Base-by-base conservation (phyloP, 163 green algal genomes). In the Scenedesmus sp. region DNA sequence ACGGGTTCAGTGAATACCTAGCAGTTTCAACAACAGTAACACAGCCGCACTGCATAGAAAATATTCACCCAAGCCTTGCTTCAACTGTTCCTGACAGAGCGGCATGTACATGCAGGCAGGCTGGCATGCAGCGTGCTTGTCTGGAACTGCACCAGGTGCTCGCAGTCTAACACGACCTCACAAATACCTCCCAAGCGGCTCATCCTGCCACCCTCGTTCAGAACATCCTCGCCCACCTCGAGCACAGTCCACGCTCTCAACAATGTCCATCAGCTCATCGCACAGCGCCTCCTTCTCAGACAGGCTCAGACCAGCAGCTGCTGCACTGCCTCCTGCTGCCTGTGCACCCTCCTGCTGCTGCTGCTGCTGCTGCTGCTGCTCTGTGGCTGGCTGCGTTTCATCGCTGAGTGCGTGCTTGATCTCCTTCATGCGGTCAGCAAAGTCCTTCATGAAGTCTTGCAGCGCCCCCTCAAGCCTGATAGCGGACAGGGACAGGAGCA, bases 351-450 rank as follows among this genome's bases (percentile, higher is more conserved):
- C n/a, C n/a, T n/a, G n/a, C n/a, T 65, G 30, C 15, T 76, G 65
- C 59, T 72, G 59, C 49, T n/a, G 51, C 42, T 35, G 78, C 35
- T n/a, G 51, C 44, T 43, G 81, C 44, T 70, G 53, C 6, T 49
- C 20, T 33, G 43, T 33, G 56, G n/a, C 46, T 53, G 30, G 85
- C 79, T 73, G 53, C 5, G 46, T 40, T 37, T 89, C 81, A 16
- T 40, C 12, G 51, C 96, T 91, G 76, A 98, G 89, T 0, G 46
- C 65, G 3, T 76, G 44, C 76, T 97, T 98, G 91, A 98, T 98
- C 24, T 96, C 94, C 16, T 89, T 81, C 95, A 98, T 97, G 72
- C 95, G 94, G n/a, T 95, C 89, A 0, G 88, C 85, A 37, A 96
- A 83, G 83, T 98, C 93, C 51, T 93, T 86, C 93, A 94, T 94